Evolutionary conservation across 106 monocot genomes (phyloP), one percentile per base, ranked within the genome.

Genomic region (Platanthera guangdongensis): DNA sequence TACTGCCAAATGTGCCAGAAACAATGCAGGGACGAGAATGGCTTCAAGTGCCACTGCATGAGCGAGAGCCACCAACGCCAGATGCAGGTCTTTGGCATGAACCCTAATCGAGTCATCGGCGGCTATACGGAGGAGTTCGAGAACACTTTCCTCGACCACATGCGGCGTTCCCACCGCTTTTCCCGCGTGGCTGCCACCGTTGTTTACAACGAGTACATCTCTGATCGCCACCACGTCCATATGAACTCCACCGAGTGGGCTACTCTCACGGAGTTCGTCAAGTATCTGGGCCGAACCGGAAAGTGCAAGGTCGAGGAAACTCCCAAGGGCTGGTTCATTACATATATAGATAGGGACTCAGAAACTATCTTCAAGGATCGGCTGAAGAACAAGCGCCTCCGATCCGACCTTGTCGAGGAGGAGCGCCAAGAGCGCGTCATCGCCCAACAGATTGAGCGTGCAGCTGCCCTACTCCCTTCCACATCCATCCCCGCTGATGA

Each of bases 1-100:
- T 96, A 96, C 86, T 96, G 96, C 87, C 96, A 96, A 88, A 96
- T 96, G 96, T 96, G 96, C 82, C 90, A 96, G 86, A 96, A 96
- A 85, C 96, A 96, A 75, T 96, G 96, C 86, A 90, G 96, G 39
- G 96, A 96, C 76, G 96, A 96, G 89, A 96, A 96, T 65, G 96
- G 96, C 2, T 96, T 96, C 86, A 96, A 96, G 82, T 96, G 96
- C 81, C 96, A 96, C 81, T 97, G 97, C 91, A 71, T 97, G 86
- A 86, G 87, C 81, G 97, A 97, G 82, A 65, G 74, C 78, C 97
- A 97, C 83, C 97, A 97, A 85, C 93, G 93, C 52, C 97, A 97
- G 91, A 97, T 97, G 97, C 93, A 93, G 89, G 81, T 97, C 60
- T 97, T 97, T 62, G 93, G 97, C 60, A 82, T 89, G 79, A 93